Evolutionary conservation across 352 stramenopile genomes (phyloP).

Genomic region (Phytopythium oedochilum): DNA sequence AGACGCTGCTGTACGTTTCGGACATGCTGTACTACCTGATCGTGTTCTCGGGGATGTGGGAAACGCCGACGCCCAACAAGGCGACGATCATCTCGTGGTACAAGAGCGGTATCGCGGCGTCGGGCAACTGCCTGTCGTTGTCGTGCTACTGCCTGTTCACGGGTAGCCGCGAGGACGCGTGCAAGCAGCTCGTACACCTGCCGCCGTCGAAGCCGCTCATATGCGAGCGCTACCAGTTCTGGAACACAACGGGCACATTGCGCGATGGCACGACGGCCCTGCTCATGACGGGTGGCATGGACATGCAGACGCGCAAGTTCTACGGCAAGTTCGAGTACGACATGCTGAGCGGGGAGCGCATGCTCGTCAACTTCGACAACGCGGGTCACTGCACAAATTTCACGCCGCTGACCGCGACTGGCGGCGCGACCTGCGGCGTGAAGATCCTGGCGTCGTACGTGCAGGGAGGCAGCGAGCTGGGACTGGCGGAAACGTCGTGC

Average conservation of each 20-base stretch:
- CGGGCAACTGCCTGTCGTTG: constrained; percentile 60
- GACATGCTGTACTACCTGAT: constrained; percentile 79
- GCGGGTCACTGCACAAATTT: constrained; percentile 77
- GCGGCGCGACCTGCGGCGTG: constrained; percentile 52
- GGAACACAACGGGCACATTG: constrained; percentile 52
- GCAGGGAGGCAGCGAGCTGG: constrained; percentile 38
- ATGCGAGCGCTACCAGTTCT: constrained; percentile 62
- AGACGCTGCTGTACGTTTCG: constrained; percentile 51
- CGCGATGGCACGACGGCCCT: constrained; percentile 36
- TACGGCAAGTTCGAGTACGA: constrained; percentile 54
- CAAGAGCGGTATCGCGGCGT: constrained; percentile 52
- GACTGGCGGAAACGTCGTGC: constrained; percentile 62
- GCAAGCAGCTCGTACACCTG: constrained; percentile 41
- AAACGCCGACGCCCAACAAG: constrained; percentile 46
- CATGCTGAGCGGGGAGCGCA: constrained; percentile 36
- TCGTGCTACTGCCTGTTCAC: constrained; percentile 80
- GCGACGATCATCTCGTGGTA: constrained; percentile 52
- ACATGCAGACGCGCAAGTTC: constrained; percentile 44
- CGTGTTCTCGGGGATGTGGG: constrained; percentile 78
- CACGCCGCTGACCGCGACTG: constrained; percentile 45
- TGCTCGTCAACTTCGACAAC: constrained; percentile 68
- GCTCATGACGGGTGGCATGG: constrained; percentile 50
- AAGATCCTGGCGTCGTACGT: constrained; percentile 70
- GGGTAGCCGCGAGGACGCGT: constrained; percentile 51
- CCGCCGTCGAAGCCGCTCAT: constrained; percentile 27